phyloP scores from a whole-genome alignment of 2,329 filamentous ascomycete species.

The Atkinsonella texensis region DNA sequence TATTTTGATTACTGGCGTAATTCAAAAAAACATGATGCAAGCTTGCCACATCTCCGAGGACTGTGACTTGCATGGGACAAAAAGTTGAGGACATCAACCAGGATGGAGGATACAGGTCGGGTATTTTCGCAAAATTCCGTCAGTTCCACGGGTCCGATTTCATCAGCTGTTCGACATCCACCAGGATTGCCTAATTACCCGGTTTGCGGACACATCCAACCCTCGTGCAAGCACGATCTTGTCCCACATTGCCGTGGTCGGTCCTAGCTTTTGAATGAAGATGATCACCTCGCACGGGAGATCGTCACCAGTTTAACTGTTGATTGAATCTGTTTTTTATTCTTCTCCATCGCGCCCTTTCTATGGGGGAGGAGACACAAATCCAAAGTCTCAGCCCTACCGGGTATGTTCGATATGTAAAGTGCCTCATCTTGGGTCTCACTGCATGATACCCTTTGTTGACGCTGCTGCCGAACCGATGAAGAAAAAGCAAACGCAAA shows the following conservation, averaged over 20 bases:
- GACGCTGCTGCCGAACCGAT: constrained; percentile 4
- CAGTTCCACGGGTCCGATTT: not conserved
- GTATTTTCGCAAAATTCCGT: not conserved
- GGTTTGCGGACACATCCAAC: not conserved
- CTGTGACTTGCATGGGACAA: no score
- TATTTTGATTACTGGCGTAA: not conserved
- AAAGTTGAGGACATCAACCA: no score
- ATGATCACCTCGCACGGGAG: constrained; percentile 9
- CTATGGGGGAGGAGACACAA: constrained; percentile 2
- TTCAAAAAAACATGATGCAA: not conserved
- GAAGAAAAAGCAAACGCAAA: not conserved
- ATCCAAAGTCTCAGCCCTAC: constrained; percentile 9
- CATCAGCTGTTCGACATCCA: not conserved
- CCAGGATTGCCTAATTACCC: not conserved
- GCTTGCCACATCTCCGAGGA: no score
- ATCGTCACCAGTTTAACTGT: constrained; percentile 1
- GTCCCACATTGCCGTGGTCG: constrained; percentile 4
- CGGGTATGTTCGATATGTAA: constrained; percentile 5
- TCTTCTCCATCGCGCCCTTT: not conserved
- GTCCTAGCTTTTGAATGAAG: constrained; percentile 1
- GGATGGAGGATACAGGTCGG: not conserved
- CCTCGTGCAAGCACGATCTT: constrained; percentile 5
- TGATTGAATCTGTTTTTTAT: no score
- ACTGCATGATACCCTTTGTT: constrained; percentile 7
- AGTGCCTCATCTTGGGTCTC: constrained; percentile 8